Conservation (phyloP, 2,329 filamentous ascomycete species). For the Scleromitrula shiraiana region DNA sequence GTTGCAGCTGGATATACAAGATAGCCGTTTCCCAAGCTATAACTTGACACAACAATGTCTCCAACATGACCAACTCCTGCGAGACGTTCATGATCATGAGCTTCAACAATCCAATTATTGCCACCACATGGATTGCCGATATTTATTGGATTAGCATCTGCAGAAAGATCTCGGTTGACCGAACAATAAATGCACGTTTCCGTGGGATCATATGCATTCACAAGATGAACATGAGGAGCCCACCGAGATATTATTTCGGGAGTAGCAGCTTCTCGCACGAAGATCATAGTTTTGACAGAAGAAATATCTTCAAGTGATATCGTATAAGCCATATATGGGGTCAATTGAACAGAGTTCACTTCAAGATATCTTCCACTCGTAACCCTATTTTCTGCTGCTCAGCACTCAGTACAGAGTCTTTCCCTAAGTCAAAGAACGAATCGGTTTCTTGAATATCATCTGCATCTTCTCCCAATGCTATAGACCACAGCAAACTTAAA, state of each 20-base stretch:
- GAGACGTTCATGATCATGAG: constrained; percentile 13
- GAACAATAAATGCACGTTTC: background rate
- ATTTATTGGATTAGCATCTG: constrained; percentile 27
- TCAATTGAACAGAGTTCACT: constrained; percentile 17
- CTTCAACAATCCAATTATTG: constrained; percentile 32
- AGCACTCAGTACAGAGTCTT: background rate
- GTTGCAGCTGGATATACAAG: constrained; percentile 37
- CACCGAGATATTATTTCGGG: constrained; percentile 31
- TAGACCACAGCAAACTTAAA: background rate
- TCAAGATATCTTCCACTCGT: constrained; percentile 4
- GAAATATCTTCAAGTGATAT: constrained; percentile 16
- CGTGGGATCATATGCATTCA: constrained; percentile 36
- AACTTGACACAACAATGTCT: constrained; percentile 32
- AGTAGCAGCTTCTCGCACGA: constrained; percentile 29
- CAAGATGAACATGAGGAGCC: constrained; percentile 30
- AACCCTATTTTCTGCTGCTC: background rate
- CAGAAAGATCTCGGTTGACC: background rate
- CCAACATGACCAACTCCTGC: constrained; percentile 17
- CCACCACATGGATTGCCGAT: constrained; percentile 8
- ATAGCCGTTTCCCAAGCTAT: constrained; percentile 53
- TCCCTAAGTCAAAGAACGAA: background rate
- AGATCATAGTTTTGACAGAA: constrained; percentile 15
- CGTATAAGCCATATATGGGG: constrained; percentile 19
- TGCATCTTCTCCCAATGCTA: background rate
- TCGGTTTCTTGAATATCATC: background rate